Conservation (phyloP, 345 rosid species). For the Pelargonium nanum region DNA sequence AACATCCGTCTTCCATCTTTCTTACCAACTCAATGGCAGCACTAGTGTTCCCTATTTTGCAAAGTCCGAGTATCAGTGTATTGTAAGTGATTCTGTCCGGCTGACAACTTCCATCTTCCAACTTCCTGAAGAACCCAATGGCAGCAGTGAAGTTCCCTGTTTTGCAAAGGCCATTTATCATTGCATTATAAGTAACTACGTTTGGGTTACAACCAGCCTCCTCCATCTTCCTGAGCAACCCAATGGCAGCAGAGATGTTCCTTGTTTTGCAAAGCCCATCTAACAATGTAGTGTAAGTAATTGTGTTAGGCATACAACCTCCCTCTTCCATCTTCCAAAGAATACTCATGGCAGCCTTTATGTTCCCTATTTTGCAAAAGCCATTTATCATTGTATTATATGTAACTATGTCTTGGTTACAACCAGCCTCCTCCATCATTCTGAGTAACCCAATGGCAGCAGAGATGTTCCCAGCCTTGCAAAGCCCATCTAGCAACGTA, state of each 20-base stretch:
- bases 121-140: conserved; percentile 40
- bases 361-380: conserved; percentile 35
- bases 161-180: conserved; percentile 61
- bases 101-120: conserved; percentile 48
- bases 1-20: conserved; percentile 52
- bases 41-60: conserved; percentile 43
- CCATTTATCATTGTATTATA: conserved; percentile 61
- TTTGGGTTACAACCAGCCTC: conserved; percentile 58
- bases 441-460: conserved; percentile 37
- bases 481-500: no score
- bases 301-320: conserved; percentile 41
- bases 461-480: conserved; percentile 42
- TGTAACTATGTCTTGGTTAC: conserved; percentile 50
- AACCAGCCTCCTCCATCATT: conserved; percentile 49
- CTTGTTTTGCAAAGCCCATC: conserved; percentile 47
- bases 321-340: conserved; percentile 38
- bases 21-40: conserved; percentile 50
- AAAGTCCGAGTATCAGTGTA: conserved; percentile 57
- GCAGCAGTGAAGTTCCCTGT: conserved; percentile 63
- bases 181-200: conserved; percentile 37
- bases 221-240: conserved; percentile 47
- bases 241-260: conserved; percentile 46
- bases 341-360: conserved; percentile 45
- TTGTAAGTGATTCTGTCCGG: conserved; percentile 52
- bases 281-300: conserved; percentile 46